phyloP scores from a whole-genome alignment of 2,329 filamentous ascomycete species.

The Ambrosiella xylebori region DNA sequence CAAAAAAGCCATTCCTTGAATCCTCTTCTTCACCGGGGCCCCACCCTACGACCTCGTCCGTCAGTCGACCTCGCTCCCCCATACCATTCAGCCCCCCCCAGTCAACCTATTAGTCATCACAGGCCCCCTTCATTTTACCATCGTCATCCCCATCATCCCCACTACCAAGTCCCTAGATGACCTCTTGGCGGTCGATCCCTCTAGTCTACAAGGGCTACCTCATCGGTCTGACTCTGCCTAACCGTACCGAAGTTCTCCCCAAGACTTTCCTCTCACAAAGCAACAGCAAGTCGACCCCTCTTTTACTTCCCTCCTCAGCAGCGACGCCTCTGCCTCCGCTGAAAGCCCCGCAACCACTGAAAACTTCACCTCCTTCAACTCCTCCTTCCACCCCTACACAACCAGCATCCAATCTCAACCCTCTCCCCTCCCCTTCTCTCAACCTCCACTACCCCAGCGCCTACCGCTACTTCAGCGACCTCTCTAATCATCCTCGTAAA shows the following conservation, averaged over 20 bases:
- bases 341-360: neutral
- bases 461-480: constrained; percentile 29
- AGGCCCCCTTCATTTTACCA: neutral
- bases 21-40: neutral
- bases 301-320: neutral
- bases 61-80: neutral
- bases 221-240: neutral
- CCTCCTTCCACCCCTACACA: neutral
- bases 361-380: neutral
- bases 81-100: neutral
- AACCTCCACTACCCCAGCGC: constrained; percentile 4
- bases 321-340: neutral
- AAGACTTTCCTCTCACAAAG: neutral
- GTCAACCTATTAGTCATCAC: neutral
- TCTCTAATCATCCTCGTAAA: constrained; percentile 53
- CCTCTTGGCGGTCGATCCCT: neutral
- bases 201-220: neutral
- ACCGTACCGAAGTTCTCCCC: neutral
- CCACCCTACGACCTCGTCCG: neutral
- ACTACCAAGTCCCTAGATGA: neutral
- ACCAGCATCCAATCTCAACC: neutral
- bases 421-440: constrained; percentile 6
- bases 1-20: neutral
- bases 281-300: neutral
- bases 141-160: neutral